phyloP scores from a whole-genome alignment of 352 stramenopile genomes.

The Blastocystis sp. region DNA sequence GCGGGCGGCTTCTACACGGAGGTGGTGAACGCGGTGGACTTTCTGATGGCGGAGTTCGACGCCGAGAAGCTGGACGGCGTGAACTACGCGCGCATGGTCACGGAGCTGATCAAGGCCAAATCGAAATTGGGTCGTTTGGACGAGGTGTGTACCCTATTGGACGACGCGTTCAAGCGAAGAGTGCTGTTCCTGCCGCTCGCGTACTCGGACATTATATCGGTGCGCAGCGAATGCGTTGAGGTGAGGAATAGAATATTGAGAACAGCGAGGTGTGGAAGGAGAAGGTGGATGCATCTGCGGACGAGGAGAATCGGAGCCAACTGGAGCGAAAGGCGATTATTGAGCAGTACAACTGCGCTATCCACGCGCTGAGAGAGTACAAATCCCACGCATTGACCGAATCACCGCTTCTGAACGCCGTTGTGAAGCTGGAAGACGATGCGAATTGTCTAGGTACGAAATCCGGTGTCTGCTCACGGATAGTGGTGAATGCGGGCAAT shows the following conservation, averaged over 20 bases:
- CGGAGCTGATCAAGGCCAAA: constrained; percentile 37
- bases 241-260: constrained; percentile 20
- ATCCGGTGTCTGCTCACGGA: not conserved
- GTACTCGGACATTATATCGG: constrained; percentile 14
- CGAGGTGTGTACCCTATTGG: not conserved
- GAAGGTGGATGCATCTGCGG: not conserved
- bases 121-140: constrained; percentile 12
- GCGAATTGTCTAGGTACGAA: not conserved
- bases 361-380: not conserved
- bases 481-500: constrained; percentile 17
- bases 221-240: too few species aligned
- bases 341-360: not conserved
- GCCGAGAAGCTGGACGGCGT: not conserved
- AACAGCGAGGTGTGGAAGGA: constrained; percentile 9
- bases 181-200: constrained; percentile 24
- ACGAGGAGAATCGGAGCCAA: not conserved
- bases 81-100: constrained; percentile 13
- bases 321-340: not conserved
- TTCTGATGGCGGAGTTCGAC: not conserved
- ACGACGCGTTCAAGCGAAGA: not conserved
- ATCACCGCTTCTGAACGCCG: constrained; percentile 1
- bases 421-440: not conserved
- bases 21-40: constrained; percentile 13
- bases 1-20: constrained; percentile 5
- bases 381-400: not conserved